These are phyloP conservation scores for Suaeda aralocaspica DNA, from an alignment of 148 eudicot species.

Conservation along the genomic window DNA sequence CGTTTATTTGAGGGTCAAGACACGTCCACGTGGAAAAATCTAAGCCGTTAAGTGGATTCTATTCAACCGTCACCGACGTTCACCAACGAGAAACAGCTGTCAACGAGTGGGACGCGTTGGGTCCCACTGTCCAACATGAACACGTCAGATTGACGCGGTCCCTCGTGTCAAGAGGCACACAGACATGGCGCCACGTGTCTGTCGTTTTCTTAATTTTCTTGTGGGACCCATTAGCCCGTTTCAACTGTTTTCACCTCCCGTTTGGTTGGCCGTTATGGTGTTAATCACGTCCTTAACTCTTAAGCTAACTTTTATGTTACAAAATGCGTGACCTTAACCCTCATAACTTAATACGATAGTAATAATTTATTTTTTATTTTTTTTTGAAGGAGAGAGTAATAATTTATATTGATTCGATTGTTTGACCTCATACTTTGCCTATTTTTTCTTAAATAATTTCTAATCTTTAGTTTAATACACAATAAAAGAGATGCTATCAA, in stretches of 20 bases:
- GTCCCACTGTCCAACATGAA: constrained; percentile 34
- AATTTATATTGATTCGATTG: no score
- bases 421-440: no score
- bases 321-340: no score
- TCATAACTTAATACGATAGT: no score
- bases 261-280: not conserved
- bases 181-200: constrained; percentile 33
- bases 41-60: not conserved
- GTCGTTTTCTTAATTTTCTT: constrained; percentile 9
- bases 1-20: not conserved
- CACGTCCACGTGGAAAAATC: constrained; percentile 9
- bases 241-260: constrained; percentile 15
- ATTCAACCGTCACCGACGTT: constrained; percentile 15
- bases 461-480: no score
- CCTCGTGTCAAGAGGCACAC: constrained; percentile 28
- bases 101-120: constrained; percentile 16
- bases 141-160: constrained; percentile 51
- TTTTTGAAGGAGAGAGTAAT: no score
- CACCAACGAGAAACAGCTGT: constrained; percentile 30
- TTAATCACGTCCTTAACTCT: not conserved
- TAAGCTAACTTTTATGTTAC: no score
- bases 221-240: constrained; percentile 10
- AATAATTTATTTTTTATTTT: no score
- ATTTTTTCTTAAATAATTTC: no score
- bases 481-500: no score